Evolutionary conservation across 352 stramenopile species (phyloP).

Genomic region (Phytophthora quininea): DNA sequence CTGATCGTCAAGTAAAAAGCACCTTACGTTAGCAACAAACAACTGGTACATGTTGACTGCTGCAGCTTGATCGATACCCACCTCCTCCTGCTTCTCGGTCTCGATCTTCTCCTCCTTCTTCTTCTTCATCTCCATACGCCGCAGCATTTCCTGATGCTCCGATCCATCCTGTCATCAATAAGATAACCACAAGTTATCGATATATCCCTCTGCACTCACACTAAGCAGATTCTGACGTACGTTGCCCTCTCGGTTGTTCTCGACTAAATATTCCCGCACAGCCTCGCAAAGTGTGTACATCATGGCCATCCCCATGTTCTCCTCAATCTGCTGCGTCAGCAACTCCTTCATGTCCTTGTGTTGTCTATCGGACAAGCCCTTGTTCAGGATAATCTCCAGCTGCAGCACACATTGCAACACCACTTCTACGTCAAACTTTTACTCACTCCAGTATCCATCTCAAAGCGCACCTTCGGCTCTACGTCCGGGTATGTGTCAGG

Average conservation of each 20-base stretch:
- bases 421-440: not conserved
- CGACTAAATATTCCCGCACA: constrained; percentile 84
- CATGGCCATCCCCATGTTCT: constrained; percentile 89
- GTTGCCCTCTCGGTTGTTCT: constrained; percentile 89
- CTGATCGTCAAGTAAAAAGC: constrained; percentile 21
- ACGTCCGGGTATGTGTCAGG: constrained; percentile 83
- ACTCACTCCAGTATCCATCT: not conserved
- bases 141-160: constrained; percentile 90
- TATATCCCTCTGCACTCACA: too few species aligned
- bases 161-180: constrained; percentile 67
- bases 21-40: constrained; percentile 13
- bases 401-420: constrained; percentile 8
- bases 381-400: constrained; percentile 81
- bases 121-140: constrained; percentile 78
- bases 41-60: not conserved
- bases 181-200: too few species aligned
- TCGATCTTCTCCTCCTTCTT: constrained; percentile 80
- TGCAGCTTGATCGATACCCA: constrained; percentile 8
- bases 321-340: constrained; percentile 65
- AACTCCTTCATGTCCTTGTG: constrained; percentile 79
- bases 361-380: constrained; percentile 79
- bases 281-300: constrained; percentile 88
- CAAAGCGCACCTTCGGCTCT: constrained; percentile 52
- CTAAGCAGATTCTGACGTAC: constrained; percentile 30
- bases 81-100: constrained; percentile 51